Evolutionary conservation across 805 yeast genomes (phyloP).

Genomic region (Debaryomyces castellii): DNA sequence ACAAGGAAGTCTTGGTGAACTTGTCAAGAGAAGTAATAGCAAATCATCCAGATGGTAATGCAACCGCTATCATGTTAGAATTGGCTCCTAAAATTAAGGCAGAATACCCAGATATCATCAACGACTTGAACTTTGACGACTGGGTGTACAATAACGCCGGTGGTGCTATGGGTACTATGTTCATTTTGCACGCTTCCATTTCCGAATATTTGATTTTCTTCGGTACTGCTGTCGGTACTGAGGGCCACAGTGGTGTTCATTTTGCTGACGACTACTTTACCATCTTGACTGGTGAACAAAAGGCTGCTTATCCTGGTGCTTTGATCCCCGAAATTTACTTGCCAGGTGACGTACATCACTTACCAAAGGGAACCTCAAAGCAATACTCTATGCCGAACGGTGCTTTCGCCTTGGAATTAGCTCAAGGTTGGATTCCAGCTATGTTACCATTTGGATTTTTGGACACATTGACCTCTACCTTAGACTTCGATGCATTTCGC

Average conservation of each 20-base stretch:
- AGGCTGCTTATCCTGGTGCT: conserved; percentile 67
- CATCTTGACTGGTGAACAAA: conserved; percentile 76
- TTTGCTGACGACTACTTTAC: conserved; percentile 98
- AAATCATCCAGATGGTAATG: conserved; percentile 54
- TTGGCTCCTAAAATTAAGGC: conserved; percentile 57
- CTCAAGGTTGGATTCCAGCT: conserved; percentile 98
- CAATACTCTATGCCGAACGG: conserved; percentile 87
- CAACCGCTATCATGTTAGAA: conserved; percentile 62
- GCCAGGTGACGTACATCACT: conserved; percentile 87
- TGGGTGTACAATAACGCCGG: conserved; percentile 99
- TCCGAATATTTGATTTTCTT: conserved; percentile 91
- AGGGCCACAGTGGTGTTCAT: conserved; percentile 94
- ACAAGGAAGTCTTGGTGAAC: conserved; percentile 56
- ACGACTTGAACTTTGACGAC: conserved; percentile 69
- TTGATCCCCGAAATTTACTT: conserved; percentile 65
- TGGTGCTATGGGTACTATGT: conserved; percentile 97
- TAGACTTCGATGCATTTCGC: conserved; percentile 68
- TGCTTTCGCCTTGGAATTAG: conserved; percentile 87
- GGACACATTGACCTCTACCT: conserved; percentile 74
- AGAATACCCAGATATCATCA: conserved; percentile 73
- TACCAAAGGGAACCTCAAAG: conserved; percentile 68
- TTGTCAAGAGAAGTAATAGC: conserved; percentile 57
- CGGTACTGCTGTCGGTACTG: conserved; percentile 92
- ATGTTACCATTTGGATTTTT: conserved; percentile 96
- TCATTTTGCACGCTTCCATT: conserved; percentile 90